Base-by-base conservation (phyloP, 1,284 basidiomycete species). In the Cryptococcus depauperatus region DNA sequence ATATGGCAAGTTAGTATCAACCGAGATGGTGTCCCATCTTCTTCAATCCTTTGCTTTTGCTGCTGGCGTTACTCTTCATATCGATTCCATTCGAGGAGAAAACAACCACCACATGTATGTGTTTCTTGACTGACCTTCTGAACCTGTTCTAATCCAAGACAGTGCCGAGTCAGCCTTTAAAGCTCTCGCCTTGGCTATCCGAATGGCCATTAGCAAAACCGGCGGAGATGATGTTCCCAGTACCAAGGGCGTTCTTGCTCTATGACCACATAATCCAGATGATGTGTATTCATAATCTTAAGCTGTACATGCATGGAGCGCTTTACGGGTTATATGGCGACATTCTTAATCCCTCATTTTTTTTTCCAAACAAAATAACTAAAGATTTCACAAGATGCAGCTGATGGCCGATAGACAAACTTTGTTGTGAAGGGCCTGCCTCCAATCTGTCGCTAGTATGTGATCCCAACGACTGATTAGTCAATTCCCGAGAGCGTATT, bases 151-250 rank as follows among this genome's bases (percentile, higher is more conserved):
- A n/a, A 38, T 27, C n/a, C 16, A 18, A 13, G 11, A 41, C 23
- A 91, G 93, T 50, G 81, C 91, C 27, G 95, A 99, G 71, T 89
- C 91, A 4, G 89, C 92, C 5, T 98, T 99, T 79, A 99, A 98
- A 73, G 93, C 93, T 0, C 73, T 97, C 22, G 95, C 93, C 1
- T 75, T 99, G 16, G 95, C 95, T 4, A 91, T 99, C 60, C 82
- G 85, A 55, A 83, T 96, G 71, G 95, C 95, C 14, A 85, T 95
- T 52, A 81, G 89, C 61, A 76, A 77, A 54, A 98, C 93, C 1
- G 92, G 92, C 5, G 79, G 84, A 13, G 78, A 82, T 59, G 95
- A 99, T 54, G 83, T 98, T 18, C 95, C 95, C 3, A 93, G 88
- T 65, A 98, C 95, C 7, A 99, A 99, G 72, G 95, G 93, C 51